Conservation (phyloP, 2,329 filamentous ascomycete species). For the Trichoderma aggressivum region DNA sequence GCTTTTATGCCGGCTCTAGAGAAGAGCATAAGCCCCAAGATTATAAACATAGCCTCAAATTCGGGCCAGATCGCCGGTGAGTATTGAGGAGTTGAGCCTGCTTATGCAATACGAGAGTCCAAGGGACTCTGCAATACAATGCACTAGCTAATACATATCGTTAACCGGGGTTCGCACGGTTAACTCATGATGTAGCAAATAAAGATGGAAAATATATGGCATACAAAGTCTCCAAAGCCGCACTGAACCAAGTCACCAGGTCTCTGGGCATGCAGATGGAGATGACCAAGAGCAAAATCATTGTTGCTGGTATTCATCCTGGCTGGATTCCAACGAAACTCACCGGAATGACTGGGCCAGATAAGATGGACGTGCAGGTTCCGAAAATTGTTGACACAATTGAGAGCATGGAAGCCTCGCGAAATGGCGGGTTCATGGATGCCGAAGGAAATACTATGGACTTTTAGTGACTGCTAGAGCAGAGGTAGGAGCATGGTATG, state of each 20-base stretch:
- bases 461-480: background rate
- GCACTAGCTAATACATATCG: background rate
- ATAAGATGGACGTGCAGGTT: background rate
- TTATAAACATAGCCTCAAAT: background rate
- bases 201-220: background rate
- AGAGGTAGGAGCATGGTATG: background rate
- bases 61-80: background rate
- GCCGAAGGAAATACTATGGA: background rate
- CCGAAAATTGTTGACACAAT: background rate
- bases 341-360: background rate
- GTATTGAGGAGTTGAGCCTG: background rate
- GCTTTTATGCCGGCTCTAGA: background rate
- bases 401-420: background rate
- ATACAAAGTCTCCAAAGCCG: background rate
- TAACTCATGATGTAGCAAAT: background rate
- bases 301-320: background rate
- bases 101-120: background rate
- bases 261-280: background rate
- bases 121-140: background rate
- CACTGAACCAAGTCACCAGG: background rate
- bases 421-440: background rate
- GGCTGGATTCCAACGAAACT: background rate
- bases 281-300: background rate
- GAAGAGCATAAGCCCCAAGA: background rate
- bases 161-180: background rate